Conservation (phyloP, 2,329 filamentous ascomycete genomes). For the Monascus ruber region DNA sequence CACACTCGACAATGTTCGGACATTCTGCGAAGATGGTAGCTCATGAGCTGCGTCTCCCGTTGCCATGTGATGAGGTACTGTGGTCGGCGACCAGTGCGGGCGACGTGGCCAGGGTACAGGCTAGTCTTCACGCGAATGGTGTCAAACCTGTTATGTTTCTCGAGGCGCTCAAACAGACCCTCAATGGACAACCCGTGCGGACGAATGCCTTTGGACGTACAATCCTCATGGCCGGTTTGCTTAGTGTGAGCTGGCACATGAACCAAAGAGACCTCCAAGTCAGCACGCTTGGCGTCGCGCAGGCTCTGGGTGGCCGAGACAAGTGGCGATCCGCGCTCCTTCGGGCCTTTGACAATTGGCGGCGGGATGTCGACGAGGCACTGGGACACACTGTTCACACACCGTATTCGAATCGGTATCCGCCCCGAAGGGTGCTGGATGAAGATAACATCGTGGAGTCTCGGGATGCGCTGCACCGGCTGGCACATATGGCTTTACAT, state of each 20-base stretch:
- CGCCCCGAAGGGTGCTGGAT: slow-evolving; percentile 27
- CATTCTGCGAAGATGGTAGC: slow-evolving; percentile 96
- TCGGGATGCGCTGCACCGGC: slow-evolving; percentile 76
- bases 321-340: slow-evolving; percentile 83
- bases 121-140: slow-evolving; percentile 66
- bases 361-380: slow-evolving; percentile 76
- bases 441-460: slow-evolving; percentile 74
- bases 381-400: slow-evolving; percentile 42
- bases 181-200: slow-evolving; percentile 72
- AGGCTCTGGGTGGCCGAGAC: slow-evolving; percentile 72
- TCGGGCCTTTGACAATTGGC: slow-evolving; percentile 88
- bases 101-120: slow-evolving; percentile 75
- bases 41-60: slow-evolving; percentile 80
- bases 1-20: slow-evolving; percentile 95
- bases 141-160: slow-evolving; percentile 79
- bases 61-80: slow-evolving; percentile 84
- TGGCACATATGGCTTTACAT: slow-evolving; percentile 97
- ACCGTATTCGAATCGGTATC: slow-evolving; percentile 12
- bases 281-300: slow-evolving; percentile 68
- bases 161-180: slow-evolving; percentile 77
- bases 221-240: slow-evolving; percentile 82
- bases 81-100: slow-evolving; percentile 84
- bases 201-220: slow-evolving; percentile 91
- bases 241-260: slow-evolving; percentile 96
- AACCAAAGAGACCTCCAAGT: slow-evolving; percentile 91